phyloP scores from a whole-genome alignment of 1,284 basidiomycete species.

The Malassezia pachydermatis region DNA sequence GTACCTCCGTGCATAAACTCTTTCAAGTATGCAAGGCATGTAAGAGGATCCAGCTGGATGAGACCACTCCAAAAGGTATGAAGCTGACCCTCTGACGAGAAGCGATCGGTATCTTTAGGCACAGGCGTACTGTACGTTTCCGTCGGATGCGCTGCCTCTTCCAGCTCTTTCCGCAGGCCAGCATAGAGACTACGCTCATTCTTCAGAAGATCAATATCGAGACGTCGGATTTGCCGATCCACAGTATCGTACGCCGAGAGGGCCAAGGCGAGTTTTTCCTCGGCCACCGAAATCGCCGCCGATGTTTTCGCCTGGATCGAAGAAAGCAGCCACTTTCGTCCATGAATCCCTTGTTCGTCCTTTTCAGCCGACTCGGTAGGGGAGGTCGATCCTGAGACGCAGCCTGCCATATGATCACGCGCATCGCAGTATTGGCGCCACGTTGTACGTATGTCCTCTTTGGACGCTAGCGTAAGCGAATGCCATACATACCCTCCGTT shows the following conservation, averaged over 20 bases:
- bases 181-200: conserved; percentile 35
- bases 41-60: conserved; percentile 11
- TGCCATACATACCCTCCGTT: not conserved
- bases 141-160: not conserved
- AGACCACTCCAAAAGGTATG: conserved; percentile 17
- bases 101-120: conserved; percentile 4
- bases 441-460: not conserved
- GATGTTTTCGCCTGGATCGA: not conserved
- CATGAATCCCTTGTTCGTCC: not conserved
- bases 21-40: conserved; percentile 13
- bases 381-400: no score
- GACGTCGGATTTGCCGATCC: conserved; percentile 52
- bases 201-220: conserved; percentile 50
- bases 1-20: conserved; percentile 3
- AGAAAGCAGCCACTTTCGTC: not conserved
- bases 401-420: no score
- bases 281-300: conserved; percentile 25
- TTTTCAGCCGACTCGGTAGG: not conserved
- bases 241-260: conserved; percentile 52
- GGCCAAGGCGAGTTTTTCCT: conserved; percentile 53
- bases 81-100: conserved; percentile 11
- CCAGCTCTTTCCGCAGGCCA: conserved; percentile 20
- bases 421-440: conserved; percentile 10
- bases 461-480: not conserved
- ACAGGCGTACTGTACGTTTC: not conserved